Percentiles rank a stretch among this genome's conserved stretches.
Conservation (phyloP, 2,329 filamentous ascomycete species). For the Alternaria brassicicola region DNA sequence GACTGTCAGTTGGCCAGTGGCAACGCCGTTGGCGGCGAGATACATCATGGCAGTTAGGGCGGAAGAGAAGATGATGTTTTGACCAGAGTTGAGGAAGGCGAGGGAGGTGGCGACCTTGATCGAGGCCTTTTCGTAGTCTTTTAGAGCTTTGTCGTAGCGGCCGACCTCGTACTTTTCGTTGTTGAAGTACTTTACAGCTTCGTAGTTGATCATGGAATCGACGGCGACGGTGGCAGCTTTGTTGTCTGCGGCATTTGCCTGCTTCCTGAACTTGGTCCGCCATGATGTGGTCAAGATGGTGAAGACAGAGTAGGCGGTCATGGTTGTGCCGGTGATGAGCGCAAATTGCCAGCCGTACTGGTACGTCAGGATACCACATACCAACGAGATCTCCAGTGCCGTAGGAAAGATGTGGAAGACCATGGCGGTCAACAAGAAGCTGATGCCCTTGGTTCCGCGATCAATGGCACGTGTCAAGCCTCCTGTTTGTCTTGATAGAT, state of each 20-base stretch:
- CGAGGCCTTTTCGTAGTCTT: slow-evolving; percentile 87
- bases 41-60: slow-evolving; percentile 99
- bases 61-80: slow-evolving; percentile 95
- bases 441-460: slow-evolving; percentile 96
- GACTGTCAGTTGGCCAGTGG: slow-evolving; percentile 79
- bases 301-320: slow-evolving; percentile 94
- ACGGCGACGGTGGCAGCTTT: slow-evolving; percentile 93
- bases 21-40: slow-evolving; percentile 87
- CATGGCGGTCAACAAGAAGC: slow-evolving; percentile 96
- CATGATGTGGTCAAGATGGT: slow-evolving; percentile 96
- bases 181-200: slow-evolving; percentile 99
- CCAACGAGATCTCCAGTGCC: slow-evolving; percentile 89
- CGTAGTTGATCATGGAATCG: slow-evolving; percentile 97
- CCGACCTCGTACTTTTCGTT: slow-evolving; percentile 94
- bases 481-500: slow-evolving; percentile 91
- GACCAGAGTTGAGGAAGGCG: slow-evolving; percentile 89
- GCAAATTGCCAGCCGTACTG: slow-evolving; percentile 94
- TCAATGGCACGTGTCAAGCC: slow-evolving; percentile 94
- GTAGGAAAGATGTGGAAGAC: slow-evolving; percentile 97
- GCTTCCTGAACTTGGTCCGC: slow-evolving; percentile 94
- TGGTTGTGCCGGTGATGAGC: slow-evolving; percentile 85
- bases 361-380: slow-evolving; percentile 95
- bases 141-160: slow-evolving; percentile 85
- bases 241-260: slow-evolving; percentile 96
- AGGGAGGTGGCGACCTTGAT: slow-evolving; percentile 97